phyloP scores from a whole-genome alignment of 352 stramenopile genomes.

The Paralagenidium karlingii region DNA sequence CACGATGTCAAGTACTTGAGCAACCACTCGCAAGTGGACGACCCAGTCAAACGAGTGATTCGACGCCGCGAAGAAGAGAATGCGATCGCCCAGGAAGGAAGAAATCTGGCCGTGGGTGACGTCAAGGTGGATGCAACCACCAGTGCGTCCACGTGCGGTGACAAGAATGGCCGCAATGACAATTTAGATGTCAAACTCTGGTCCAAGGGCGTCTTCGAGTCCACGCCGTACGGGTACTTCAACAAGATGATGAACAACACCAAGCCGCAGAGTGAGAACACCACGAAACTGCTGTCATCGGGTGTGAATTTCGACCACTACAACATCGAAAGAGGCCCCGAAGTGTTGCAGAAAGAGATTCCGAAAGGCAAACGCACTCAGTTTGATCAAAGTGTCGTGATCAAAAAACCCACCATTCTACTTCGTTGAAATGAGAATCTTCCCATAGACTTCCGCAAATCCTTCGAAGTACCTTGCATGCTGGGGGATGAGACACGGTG shows the following conservation, averaged over 20 bases:
- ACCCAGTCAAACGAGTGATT: constrained; percentile 52
- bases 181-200: constrained; percentile 70
- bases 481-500: no score
- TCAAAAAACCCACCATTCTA: constrained; percentile 36
- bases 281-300: constrained; percentile 42
- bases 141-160: background rate
- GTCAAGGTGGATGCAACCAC: background rate
- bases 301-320: constrained; percentile 61
- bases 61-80: constrained; percentile 45
- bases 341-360: constrained; percentile 30
- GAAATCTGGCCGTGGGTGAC: no score
- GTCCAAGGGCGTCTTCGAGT: constrained; percentile 59
- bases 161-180: constrained; percentile 22
- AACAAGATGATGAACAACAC: constrained; percentile 69
- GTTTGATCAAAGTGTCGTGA: constrained; percentile 23
- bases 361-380: constrained; percentile 51
- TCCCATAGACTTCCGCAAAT: no score
- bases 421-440: no score
- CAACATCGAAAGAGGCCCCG: constrained; percentile 32
- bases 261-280: constrained; percentile 12
- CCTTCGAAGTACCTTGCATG: no score
- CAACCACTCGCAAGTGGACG: constrained; percentile 34
- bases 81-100: background rate
- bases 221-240: constrained; percentile 75
- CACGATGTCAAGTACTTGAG: constrained; percentile 39